Base-by-base conservation (phyloP, 2,329 filamentous ascomycete genomes). In the Fusarium sp. region DNA sequence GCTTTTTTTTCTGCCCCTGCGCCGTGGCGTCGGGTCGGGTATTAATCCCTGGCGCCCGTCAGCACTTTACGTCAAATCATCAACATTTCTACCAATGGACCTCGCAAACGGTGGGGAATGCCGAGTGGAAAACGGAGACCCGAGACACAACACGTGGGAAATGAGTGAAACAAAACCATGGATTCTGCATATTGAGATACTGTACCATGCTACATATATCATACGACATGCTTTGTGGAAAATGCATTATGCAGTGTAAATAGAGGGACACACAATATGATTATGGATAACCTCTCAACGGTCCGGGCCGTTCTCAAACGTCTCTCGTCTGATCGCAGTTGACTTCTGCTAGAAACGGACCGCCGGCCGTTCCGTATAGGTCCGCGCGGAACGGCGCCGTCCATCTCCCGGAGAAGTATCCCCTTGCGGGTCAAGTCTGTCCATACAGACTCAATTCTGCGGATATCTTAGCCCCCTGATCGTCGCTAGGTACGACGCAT, bases 281-380 rank as follows among this genome's bases (percentile, higher is more conserved):
- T 25, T 25, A 25, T 25, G 25, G 7, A 60, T 27, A 61, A 35
- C 21, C 45, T 53, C 15, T 21, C 18, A 17, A 58, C 66, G 66
- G 67, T 61, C 27, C 67, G 67, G 45, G 56, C 67, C 67, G 67
- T 55, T 45, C n/a, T 36, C 13, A 50, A 56, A 43, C 41, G 36
- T 35, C 11, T 17, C 20, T 20, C 36, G 40, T 58, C 66, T 59
- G 41, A 52, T 27, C 61, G 21, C 35, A 39, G 7, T 37, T 35
- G 17, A 18, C 31, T 63, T n/a, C 9, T 29, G 14, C 37, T 27
- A 15, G 14, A 14, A 27, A n/a, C 25, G 49, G 40, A 46, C 49
- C 40, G 55, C 40, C 21, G 46, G 29, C 18, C 36, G 35, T 47
- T 40, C 27, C n/a, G 25, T 39, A 13, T 15, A 20, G 50, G 42